Conservation (phyloP, 768 basidiomycete genomes). For the Chalciporus chontae region DNA sequence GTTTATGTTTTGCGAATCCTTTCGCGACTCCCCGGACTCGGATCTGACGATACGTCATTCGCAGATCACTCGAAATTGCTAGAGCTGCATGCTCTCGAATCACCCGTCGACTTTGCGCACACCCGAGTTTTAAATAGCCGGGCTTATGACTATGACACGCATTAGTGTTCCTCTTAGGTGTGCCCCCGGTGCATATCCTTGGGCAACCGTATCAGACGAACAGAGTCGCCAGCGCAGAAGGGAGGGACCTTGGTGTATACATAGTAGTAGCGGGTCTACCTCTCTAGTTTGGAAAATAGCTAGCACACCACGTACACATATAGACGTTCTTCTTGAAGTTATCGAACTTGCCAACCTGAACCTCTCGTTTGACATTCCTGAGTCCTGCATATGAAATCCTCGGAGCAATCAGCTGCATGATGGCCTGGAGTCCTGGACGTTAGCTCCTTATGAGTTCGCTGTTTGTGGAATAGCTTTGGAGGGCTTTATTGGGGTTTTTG, state of each 20-base stretch:
- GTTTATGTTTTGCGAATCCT: too few species aligned
- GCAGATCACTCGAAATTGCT: conserved; percentile 5
- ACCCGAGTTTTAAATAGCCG: conserved; percentile 23
- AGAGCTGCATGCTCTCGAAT: conserved; percentile 14
- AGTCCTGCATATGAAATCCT: too few species aligned
- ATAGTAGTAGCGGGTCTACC: neutral
- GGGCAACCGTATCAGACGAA: conserved; percentile 19
- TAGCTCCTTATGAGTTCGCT: too few species aligned
- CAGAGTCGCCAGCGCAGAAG: neutral
- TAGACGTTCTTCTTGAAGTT: too few species aligned
- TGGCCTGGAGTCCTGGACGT: too few species aligned
- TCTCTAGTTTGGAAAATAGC: neutral
- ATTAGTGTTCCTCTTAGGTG: conserved; percentile 21
- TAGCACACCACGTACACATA: neutral
- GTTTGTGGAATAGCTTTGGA: neutral
- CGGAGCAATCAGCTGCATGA: too few species aligned
- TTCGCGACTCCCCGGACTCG: too few species aligned
- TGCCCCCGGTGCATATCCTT: conserved; percentile 15
- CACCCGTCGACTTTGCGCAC: conserved; percentile 5
- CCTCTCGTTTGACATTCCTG: too few species aligned
- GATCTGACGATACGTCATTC: too few species aligned
- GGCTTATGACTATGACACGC: conserved; percentile 28
- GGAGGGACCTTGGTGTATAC: neutral
- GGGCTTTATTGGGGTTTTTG: neutral
- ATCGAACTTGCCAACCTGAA: neutral